phyloP scores from a whole-genome alignment of 2,329 filamentous ascomycete species.

The Hortaea werneckii region DNA sequence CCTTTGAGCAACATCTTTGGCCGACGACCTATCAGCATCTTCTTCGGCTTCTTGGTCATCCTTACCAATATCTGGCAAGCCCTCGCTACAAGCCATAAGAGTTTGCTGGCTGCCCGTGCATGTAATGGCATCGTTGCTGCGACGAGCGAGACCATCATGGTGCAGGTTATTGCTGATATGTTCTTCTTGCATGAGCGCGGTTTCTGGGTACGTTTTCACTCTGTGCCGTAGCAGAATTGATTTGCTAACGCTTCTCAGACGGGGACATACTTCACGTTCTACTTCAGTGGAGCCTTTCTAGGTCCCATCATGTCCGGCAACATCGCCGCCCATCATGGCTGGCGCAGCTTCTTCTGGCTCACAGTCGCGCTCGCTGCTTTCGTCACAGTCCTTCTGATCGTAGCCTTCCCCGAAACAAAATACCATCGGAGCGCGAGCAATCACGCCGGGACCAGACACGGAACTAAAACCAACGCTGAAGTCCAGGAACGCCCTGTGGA shows the following conservation, averaged over 20 bases:
- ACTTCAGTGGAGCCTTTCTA: slow-evolving; percentile 34
- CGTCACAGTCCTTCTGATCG: slow-evolving; percentile 29
- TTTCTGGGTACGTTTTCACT: slow-evolving; percentile 2
- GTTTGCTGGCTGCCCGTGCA: slow-evolving; percentile 34
- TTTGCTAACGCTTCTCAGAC: slow-evolving; percentile 10
- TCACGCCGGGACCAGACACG: neutral
- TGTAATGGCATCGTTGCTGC: slow-evolving; percentile 35
- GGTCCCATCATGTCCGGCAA: slow-evolving; percentile 35
- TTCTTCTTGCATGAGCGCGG: slow-evolving; percentile 35
- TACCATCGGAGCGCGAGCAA: slow-evolving; percentile 23
- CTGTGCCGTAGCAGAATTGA: neutral
- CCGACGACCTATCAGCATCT: slow-evolving; percentile 30
- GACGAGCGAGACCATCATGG: slow-evolving; percentile 33
- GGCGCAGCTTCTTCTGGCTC: slow-evolving; percentile 40
- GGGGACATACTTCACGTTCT: slow-evolving; percentile 26
- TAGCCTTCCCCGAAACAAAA: slow-evolving; percentile 35
- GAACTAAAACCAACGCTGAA: slow-evolving; percentile 9
- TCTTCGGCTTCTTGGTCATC: slow-evolving; percentile 31
- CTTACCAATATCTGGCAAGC: slow-evolving; percentile 36
- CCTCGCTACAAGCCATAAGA: slow-evolving; percentile 31
- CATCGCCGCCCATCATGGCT: slow-evolving; percentile 33
- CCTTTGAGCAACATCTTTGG: slow-evolving; percentile 37
- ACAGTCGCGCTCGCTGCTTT: slow-evolving; percentile 31
- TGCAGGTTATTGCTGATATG: slow-evolving; percentile 36
- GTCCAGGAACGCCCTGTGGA: slow-evolving; percentile 21